These are phyloP conservation scores for Xylaria sp. DNA, from an alignment of 2,329 filamentous ascomycete genomes.

Conservation along the genomic window DNA sequence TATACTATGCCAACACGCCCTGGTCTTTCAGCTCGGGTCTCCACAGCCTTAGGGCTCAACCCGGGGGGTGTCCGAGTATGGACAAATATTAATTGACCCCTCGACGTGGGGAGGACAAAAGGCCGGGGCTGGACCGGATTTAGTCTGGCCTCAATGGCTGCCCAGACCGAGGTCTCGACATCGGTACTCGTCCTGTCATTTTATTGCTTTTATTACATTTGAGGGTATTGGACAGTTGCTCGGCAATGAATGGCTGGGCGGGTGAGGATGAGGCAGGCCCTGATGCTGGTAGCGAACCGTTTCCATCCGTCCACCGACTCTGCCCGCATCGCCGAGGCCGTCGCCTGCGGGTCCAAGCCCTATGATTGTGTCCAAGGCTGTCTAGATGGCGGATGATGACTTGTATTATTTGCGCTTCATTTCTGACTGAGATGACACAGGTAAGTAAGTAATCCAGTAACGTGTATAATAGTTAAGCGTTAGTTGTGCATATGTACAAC, in stretches of 20 bases:
- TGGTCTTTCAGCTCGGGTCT: conserved; percentile 25
- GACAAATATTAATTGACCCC: not conserved
- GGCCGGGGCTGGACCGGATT: not conserved
- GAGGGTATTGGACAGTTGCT: not conserved
- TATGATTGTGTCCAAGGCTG: conserved; percentile 8
- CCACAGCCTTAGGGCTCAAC: conserved; percentile 24
- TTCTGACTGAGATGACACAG: no score
- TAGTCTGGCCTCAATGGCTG: not conserved
- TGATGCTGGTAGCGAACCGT: conserved; percentile 7
- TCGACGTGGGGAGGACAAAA: not conserved
- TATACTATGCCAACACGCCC: conserved; percentile 7
- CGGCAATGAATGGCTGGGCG: conserved; percentile 1
- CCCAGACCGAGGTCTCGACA: conserved; percentile 1
- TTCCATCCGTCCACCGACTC: conserved; percentile 6
- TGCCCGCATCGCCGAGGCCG: conserved; percentile 10
- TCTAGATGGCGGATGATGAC: not conserved
- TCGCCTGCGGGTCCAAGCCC: conserved; percentile 1
- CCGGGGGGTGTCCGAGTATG: not conserved
- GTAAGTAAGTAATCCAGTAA: not conserved
- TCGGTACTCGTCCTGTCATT: not conserved
- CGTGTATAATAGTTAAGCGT: not conserved
- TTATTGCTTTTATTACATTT: not conserved
- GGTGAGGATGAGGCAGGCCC: conserved; percentile 1
- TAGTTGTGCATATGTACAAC: not conserved
- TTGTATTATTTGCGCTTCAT: not conserved